Percentiles rank a stretch among this genome's conserved stretches.
These are phyloP conservation scores for Citrullus colocynthis DNA, from an alignment of 306 rosid genomes.

Conservation along the genomic window DNA sequence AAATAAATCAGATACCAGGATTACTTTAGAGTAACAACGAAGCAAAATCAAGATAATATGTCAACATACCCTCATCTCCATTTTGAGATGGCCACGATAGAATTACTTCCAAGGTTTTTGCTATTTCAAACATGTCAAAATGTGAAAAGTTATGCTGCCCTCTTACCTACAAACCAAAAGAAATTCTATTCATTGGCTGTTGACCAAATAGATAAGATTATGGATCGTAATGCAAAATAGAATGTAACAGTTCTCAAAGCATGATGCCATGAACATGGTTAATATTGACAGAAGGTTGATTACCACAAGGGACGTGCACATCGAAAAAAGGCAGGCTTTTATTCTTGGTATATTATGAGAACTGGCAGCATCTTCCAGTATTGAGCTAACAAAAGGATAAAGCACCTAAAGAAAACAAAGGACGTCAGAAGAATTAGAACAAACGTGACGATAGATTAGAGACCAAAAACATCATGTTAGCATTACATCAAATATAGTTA, in stretches of 20 bases:
- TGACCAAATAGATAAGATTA: conserved; percentile 8
- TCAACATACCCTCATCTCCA: conserved; percentile 54
- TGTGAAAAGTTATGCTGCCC: conserved; percentile 50
- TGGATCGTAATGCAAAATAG: conserved; percentile 8
- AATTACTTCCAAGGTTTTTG: conserved; percentile 45
- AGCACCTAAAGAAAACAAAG: conserved; percentile 38
- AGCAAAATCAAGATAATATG: conserved; percentile 5
- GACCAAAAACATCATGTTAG: background rate
- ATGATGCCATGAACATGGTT: background rate
- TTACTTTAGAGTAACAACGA: background rate
- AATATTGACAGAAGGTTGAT: conserved; percentile 1
- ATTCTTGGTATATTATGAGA: conserved; percentile 36
- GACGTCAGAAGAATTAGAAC: background rate
- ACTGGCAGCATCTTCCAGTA: conserved; percentile 38
- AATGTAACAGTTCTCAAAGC: background rate
- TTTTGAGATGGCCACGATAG: conserved; percentile 65
- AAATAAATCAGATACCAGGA: conserved; percentile 1
- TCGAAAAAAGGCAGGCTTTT: conserved; percentile 65
- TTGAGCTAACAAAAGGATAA: conserved; percentile 38
- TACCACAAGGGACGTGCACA: conserved; percentile 84
- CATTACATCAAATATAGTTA: background rate
- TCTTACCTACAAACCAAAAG: conserved; percentile 46
- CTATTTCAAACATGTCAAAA: conserved; percentile 35
- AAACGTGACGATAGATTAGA: background rate
- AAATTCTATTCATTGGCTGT: conserved; percentile 8